Evolutionary conservation across 805 yeast species (phyloP).

Genomic region (Candida sanyiensis): DNA sequence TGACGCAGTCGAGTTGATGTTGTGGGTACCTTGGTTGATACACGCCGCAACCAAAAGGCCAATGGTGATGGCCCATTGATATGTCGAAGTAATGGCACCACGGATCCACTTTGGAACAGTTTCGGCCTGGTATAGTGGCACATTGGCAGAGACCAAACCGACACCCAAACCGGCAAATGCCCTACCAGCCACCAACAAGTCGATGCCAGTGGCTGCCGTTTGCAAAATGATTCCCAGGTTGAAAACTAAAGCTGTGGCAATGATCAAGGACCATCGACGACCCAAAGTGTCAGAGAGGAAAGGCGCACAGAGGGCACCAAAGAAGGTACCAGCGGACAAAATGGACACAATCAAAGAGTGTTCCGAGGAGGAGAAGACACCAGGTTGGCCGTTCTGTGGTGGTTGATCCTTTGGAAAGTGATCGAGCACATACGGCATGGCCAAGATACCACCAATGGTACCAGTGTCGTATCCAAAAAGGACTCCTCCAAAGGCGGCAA

Average conservation of each 20-base stretch:
- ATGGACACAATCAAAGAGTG: conserved; percentile 66
- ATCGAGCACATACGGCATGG: conserved; percentile 51
- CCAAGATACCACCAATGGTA: conserved; percentile 59
- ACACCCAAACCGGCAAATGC: conserved; percentile 68
- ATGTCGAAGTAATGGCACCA: conserved; percentile 71
- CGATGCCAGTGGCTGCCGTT: conserved; percentile 39
- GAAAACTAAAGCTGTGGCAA: conserved; percentile 41
- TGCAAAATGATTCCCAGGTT: conserved; percentile 50
- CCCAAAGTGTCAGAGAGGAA: conserved; percentile 51
- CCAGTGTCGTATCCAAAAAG: conserved; percentile 69
- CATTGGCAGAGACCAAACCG: conserved; percentile 66
- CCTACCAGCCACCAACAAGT: conserved; percentile 60
- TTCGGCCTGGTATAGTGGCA: conserved; percentile 75
- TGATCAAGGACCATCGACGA: conserved; percentile 44
- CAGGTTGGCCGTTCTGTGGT: conserved; percentile 30
- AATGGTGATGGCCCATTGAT: conserved; percentile 69
- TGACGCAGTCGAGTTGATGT: conserved; percentile 46
- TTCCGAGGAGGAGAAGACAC: conserved; percentile 40
- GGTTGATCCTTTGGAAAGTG: conserved; percentile 35
- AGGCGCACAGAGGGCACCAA: conserved; percentile 60
- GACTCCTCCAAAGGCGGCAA: conserved; percentile 65
- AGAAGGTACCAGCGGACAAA: conserved; percentile 63
- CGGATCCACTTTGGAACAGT: conserved; percentile 73
- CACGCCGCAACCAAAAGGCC: conserved; percentile 68
- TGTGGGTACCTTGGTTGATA: conserved; percentile 62